These are phyloP conservation scores for Penicillium sp. DNA, from an alignment of 2,329 filamentous ascomycete genomes.

Conservation along the genomic window DNA sequence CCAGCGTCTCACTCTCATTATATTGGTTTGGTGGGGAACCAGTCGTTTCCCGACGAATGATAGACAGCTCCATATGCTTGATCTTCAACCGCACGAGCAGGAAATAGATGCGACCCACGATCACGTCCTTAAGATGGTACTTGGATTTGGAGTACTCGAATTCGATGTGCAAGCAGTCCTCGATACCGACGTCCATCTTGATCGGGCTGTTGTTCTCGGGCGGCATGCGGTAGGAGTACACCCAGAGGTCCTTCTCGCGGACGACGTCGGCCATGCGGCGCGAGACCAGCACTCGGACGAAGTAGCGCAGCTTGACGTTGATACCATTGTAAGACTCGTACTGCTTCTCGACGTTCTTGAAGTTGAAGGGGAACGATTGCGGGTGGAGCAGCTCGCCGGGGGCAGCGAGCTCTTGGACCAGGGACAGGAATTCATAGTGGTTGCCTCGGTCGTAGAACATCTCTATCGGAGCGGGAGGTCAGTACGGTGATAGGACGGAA, in stretches of 20 bases:
- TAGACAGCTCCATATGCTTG: slow-evolving; percentile 99
- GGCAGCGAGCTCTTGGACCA: slow-evolving; percentile 94
- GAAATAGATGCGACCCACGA: slow-evolving; percentile 98
- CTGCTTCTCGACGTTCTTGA: slow-evolving; percentile 99
- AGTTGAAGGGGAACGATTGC: slow-evolving; percentile 98
- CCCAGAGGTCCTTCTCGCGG: slow-evolving; percentile 99
- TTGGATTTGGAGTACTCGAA: slow-evolving; percentile 99
- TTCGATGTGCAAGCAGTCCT: slow-evolving; percentile 98
- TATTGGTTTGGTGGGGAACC: slow-evolving; percentile 97
- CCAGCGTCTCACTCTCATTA: slow-evolving; percentile 97
- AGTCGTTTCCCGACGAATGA: slow-evolving; percentile 94
- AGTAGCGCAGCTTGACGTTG: slow-evolving; percentile 98
- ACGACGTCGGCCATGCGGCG: slow-evolving; percentile 97
- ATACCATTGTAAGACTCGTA: slow-evolving; percentile 99
- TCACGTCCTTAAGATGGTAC: slow-evolving; percentile 98
- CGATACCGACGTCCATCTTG: slow-evolving; percentile 99
- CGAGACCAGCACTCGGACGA: slow-evolving; percentile 93
- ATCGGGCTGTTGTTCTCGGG: slow-evolving; percentile 98
- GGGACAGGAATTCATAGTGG: slow-evolving; percentile 97
- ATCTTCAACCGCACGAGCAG: slow-evolving; percentile 96
- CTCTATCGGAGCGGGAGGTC: slow-evolving; percentile 55
- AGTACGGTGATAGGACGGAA: not conserved
- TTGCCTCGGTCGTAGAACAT: slow-evolving; percentile 99
- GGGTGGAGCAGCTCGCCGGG: slow-evolving; percentile 98
- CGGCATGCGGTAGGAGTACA: slow-evolving; percentile 96